phyloP scores from a whole-genome alignment of 2,329 filamentous ascomycete genomes.

The Fusarium siculi region DNA sequence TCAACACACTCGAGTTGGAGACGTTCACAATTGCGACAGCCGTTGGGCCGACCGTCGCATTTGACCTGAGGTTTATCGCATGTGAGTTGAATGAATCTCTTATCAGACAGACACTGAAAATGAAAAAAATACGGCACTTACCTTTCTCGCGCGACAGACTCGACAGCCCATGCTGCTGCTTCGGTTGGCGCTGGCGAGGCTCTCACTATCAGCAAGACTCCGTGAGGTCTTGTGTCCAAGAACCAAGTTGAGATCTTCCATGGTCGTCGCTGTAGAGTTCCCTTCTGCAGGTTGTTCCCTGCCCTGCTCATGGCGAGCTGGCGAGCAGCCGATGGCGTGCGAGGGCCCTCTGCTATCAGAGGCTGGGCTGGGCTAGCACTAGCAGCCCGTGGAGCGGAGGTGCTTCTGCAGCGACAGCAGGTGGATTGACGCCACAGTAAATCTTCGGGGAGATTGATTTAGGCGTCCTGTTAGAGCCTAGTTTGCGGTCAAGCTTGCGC shows the following conservation, averaged over 20 bases:
- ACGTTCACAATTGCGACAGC: constrained; percentile 56
- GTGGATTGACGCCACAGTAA: constrained; percentile 31
- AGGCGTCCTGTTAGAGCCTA: constrained; percentile 15
- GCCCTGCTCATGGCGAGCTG: constrained; percentile 43
- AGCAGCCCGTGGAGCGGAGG: background rate
- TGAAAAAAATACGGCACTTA: constrained; percentile 29
- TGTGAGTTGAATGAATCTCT: constrained; percentile 20
- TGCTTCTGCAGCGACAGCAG: background rate
- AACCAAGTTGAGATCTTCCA: constrained; percentile 27
- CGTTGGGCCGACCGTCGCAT: constrained; percentile 55
- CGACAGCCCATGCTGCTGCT: constrained; percentile 52
- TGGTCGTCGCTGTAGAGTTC: constrained; percentile 2
- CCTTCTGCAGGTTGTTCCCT: background rate
- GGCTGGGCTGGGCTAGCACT: constrained; percentile 24
- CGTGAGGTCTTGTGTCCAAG: constrained; percentile 30
- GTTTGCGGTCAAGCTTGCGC: constrained; percentile 26
- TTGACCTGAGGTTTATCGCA: constrained; percentile 49
- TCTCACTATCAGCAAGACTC: constrained; percentile 26
- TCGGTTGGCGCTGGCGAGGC: constrained; percentile 27
- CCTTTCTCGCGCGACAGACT: constrained; percentile 55
- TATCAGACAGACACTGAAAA: background rate
- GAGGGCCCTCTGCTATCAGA: constrained; percentile 40
- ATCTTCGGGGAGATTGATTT: constrained; percentile 31
- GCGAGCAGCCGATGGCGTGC: constrained; percentile 47
- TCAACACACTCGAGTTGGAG: constrained; percentile 55